These are phyloP conservation scores for Letharia columbiana DNA, from an alignment of 495 filamentous ascomycete species.

Conservation along the genomic window DNA sequence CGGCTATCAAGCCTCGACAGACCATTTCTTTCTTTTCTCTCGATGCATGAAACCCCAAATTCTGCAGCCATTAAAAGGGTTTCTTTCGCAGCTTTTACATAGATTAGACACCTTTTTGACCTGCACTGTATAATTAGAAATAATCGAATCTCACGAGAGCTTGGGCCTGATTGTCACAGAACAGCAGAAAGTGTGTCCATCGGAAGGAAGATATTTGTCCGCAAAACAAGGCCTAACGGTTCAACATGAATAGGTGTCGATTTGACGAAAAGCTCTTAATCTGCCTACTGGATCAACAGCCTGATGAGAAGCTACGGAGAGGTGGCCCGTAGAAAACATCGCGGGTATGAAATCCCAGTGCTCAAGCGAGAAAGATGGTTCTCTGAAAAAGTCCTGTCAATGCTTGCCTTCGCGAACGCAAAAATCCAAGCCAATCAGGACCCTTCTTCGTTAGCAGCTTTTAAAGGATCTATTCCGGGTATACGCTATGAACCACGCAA, in stretches of 20 bases:
- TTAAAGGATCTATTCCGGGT: slow-evolving; percentile 3
- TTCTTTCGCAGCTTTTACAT: neutral
- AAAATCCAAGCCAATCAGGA: neutral
- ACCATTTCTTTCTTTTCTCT: neutral
- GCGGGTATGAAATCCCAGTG: neutral
- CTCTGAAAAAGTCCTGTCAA: neutral
- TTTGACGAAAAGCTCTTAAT: neutral
- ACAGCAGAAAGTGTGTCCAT: neutral
- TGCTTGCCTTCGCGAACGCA: neutral
- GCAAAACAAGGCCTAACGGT: neutral
- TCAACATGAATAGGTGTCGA: neutral
- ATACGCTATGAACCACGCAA: slow-evolving; percentile 7
- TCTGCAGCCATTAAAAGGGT: neutral
- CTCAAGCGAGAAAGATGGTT: neutral
- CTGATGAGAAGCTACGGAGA: no score
- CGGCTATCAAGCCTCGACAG: slow-evolving; percentile 8
- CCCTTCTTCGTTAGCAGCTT: neutral
- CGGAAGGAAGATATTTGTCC: neutral
- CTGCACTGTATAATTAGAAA: slow-evolving; percentile 1
- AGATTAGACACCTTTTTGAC: slow-evolving; percentile 2
- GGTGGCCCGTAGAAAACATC: neutral
- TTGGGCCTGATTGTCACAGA: neutral
- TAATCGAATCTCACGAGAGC: neutral
- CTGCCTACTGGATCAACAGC: neutral
- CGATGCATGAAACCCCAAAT: neutral